Evolutionary conservation across 2,329 filamentous ascomycete genomes (phyloP).

Genomic region (Nothophaeocryptopus gaeumannii): DNA sequence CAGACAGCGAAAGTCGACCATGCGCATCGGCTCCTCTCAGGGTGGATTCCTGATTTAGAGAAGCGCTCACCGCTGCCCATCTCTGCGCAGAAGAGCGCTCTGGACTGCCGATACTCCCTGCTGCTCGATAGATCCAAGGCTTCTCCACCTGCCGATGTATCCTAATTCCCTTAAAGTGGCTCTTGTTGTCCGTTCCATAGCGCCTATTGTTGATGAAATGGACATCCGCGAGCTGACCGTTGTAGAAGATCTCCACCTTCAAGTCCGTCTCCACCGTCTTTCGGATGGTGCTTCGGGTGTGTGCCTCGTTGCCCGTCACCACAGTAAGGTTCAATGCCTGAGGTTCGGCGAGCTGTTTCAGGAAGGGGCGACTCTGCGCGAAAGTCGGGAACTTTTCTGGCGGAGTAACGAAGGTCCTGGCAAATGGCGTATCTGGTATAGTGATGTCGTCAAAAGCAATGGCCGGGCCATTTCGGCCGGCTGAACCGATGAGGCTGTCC

Average conservation of each 20-base stretch:
- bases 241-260: conserved; percentile 50
- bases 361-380: too few species aligned
- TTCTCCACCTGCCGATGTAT: conserved; percentile 42
- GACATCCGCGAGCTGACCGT: conserved; percentile 41
- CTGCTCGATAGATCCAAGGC: conserved; percentile 42
- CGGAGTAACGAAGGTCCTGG: conserved; percentile 12
- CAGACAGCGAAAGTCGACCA: conserved; percentile 37
- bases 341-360: neutral
- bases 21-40: conserved; percentile 34
- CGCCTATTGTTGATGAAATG: conserved; percentile 22
- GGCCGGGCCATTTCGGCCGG: too few species aligned
- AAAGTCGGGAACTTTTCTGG: neutral
- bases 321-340: conserved; percentile 16
- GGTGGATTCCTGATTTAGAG: conserved; percentile 36
- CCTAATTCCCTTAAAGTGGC: conserved; percentile 39
- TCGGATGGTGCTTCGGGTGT: neutral
- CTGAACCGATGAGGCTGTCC: neutral
- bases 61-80: conserved; percentile 36
- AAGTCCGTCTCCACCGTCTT: conserved; percentile 30
- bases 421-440: neutral
- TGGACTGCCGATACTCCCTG: conserved; percentile 5
- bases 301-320: conserved; percentile 5
- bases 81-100: conserved; percentile 22
- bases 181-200: conserved; percentile 1
- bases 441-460: neutral